Base-by-base conservation (phyloP, 1,284 basidiomycete species). In the Pseudozyma flocculosa region DNA sequence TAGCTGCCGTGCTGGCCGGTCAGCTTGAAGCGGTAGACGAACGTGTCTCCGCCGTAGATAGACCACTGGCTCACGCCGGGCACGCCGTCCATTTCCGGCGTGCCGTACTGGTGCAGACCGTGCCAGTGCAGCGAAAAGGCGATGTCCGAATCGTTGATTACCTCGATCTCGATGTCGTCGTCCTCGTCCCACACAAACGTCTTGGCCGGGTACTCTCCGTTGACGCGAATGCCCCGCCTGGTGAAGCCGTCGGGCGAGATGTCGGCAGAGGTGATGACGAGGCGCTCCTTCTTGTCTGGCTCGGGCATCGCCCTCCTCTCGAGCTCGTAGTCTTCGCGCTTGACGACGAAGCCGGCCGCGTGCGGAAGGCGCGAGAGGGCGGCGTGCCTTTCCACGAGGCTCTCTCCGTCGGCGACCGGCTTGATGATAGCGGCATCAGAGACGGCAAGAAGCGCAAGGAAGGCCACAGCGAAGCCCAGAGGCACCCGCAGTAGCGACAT, bases 1-100 rank as follows among this genome's bases (percentile, higher is more conserved):
- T 63, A 68, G 21, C 55, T 54, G 13, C 65, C 65, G 34, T 67
- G 39, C 50, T 67, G 64, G 22, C 59, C 59, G 41, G 50, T 44
- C 43, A 68, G 41, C 48, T 61, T 62, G 57, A 68, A 68, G 10
- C 61, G 57, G 26, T 68, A 68, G 21, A 54, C 55, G 45, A 57
- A 68, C 10, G 47, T 47, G 30, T 61, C 47, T 32, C 61, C 65
- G 11, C 43, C 15, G 22, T 62, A 62, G 51, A 68, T 68, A 46
- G 60, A 63, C 65, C 65, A 68, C 47, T 68, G 65, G 17, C 53
- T 61, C 21, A 68, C 26, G 10, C 65, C 65, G 2, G 65, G 65
- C n/a, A 68, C 65, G 17, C 65, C 65, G 40, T 68, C 65, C 65
- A 68, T 68, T 45, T 68, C 56, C 11, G 65, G 65, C 4, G 50